Percentiles rank a stretch among this genome's conserved stretches.
Conservation (phyloP, 2,329 filamentous ascomycete species). For the Apiospora marii region DNA sequence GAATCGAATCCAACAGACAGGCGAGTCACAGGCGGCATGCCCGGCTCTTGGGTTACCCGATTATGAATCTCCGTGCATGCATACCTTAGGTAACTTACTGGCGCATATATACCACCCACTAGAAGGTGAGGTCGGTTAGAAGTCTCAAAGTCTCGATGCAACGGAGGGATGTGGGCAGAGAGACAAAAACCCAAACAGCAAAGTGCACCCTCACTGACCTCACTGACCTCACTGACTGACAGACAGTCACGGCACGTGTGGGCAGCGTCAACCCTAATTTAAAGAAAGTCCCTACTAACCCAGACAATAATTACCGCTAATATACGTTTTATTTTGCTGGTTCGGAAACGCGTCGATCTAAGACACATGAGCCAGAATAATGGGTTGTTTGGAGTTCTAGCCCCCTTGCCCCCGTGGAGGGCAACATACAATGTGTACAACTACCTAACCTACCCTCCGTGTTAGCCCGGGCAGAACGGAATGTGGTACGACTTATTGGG, state of each 20-base stretch:
- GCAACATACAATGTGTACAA: background rate
- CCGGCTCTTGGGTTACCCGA: background rate
- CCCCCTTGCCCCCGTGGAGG: background rate
- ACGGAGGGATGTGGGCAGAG: too few species aligned
- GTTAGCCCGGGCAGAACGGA: background rate
- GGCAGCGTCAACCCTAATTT: slow-evolving; percentile 9
- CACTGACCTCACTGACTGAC: background rate
- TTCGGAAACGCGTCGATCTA: slow-evolving; percentile 3
- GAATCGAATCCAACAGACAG: background rate
- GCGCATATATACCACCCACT: too few species aligned
- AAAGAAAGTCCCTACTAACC: background rate
- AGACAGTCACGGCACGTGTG: background rate
- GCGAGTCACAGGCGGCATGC: background rate
- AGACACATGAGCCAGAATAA: background rate
- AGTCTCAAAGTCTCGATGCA: too few species aligned
- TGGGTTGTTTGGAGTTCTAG: background rate
- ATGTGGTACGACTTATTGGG: background rate
- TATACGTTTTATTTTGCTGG: background rate
- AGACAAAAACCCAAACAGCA: too few species aligned
- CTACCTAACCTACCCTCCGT: background rate
- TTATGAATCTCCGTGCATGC: too few species aligned
- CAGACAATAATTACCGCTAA: slow-evolving; percentile 5
- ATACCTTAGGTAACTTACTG: too few species aligned
- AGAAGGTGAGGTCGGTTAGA: too few species aligned
- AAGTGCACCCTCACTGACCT: background rate